phyloP scores from a whole-genome alignment of 1,139 yeast species.

The Suhomyces chickasaworum region DNA sequence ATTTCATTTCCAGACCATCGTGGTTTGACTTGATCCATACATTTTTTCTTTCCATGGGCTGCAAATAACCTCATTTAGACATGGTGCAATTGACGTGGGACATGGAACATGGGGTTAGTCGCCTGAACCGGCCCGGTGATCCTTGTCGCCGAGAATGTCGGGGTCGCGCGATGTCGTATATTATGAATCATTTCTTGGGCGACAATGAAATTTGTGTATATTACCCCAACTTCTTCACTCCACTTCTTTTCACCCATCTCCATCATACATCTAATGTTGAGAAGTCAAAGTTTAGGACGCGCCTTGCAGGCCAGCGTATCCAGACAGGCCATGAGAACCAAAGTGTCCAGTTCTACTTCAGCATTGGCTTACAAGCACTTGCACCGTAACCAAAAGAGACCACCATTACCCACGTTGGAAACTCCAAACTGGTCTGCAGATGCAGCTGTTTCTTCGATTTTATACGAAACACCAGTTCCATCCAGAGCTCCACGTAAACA shows the following conservation, averaged over 20 bases:
- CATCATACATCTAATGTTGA: slow-evolving; percentile 9
- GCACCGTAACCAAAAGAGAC: slow-evolving; percentile 83
- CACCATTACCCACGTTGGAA: slow-evolving; percentile 92
- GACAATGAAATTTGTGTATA: slow-evolving; percentile 8
- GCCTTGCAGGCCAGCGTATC: slow-evolving; percentile 4
- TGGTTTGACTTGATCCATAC: no score
- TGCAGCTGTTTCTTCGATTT: slow-evolving; percentile 91
- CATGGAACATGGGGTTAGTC: no score
- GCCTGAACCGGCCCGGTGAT: slow-evolving; percentile 13
- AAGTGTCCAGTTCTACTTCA: slow-evolving; percentile 69
- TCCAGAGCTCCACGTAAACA: slow-evolving; percentile 69
- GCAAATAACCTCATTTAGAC: not conserved
- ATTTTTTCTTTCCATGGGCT: no score
- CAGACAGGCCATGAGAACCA: slow-evolving; percentile 25
- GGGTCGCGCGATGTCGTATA: slow-evolving; percentile 10
- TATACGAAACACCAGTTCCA: slow-evolving; percentile 89
- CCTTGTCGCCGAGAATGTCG: slow-evolving; percentile 11
- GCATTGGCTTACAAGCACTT: slow-evolving; percentile 93
- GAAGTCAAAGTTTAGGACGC: slow-evolving; percentile 9
- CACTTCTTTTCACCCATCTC: not conserved
- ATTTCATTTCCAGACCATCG: no score
- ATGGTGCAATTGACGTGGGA: not conserved
- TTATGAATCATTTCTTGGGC: slow-evolving; percentile 12
- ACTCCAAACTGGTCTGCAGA: slow-evolving; percentile 95
- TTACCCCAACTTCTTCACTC: slow-evolving; percentile 10